Conservation (phyloP, 352 stramenopile species). For the Pythium periplocum region DNA sequence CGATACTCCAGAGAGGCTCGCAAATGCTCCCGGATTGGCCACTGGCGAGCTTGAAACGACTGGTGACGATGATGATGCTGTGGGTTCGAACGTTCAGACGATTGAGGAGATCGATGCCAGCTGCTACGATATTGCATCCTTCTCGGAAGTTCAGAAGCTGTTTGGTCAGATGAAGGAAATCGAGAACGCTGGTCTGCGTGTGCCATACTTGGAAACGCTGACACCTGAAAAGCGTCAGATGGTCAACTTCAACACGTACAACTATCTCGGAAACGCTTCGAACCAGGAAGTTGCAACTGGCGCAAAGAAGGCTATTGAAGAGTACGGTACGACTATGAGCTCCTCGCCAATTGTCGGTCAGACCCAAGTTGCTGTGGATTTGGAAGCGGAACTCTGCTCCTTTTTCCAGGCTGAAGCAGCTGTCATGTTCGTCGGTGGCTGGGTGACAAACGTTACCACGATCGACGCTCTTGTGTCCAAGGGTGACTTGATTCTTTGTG, state of each 20-base stretch:
- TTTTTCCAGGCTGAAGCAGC: constrained; percentile 60
- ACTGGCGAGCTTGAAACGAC: constrained; percentile 23
- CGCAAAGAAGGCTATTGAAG: constrained; percentile 53
- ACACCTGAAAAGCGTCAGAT: constrained; percentile 65
- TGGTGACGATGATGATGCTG: constrained; percentile 2
- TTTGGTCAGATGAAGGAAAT: constrained; percentile 74
- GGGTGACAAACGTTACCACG: constrained; percentile 74
- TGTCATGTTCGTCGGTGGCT: constrained; percentile 66
- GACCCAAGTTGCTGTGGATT: constrained; percentile 60
- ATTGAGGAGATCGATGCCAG: constrained; percentile 61
- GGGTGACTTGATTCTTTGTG: constrained; percentile 71
- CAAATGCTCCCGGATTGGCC: constrained; percentile 22
- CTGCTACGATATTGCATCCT: constrained; percentile 60
- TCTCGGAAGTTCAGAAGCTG: constrained; percentile 61
- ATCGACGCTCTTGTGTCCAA: constrained; percentile 70
- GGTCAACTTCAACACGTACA: constrained; percentile 87
- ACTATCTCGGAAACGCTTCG: constrained; percentile 74
- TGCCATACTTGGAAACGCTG: constrained; percentile 68
- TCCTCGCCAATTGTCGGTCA: constrained; percentile 79
- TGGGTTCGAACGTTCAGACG: constrained; percentile 9
- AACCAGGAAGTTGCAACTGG: constrained; percentile 44
- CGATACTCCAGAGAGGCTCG: constrained; percentile 28
- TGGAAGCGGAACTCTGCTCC: constrained; percentile 53
- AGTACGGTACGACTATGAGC: constrained; percentile 77
- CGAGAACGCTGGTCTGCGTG: constrained; percentile 50